Evolutionary conservation across 108 stramenopile species (phyloP), one percentile per base, ranked within the genome.

Genomic region (Mayamaea pseudoterrestris): DNA sequence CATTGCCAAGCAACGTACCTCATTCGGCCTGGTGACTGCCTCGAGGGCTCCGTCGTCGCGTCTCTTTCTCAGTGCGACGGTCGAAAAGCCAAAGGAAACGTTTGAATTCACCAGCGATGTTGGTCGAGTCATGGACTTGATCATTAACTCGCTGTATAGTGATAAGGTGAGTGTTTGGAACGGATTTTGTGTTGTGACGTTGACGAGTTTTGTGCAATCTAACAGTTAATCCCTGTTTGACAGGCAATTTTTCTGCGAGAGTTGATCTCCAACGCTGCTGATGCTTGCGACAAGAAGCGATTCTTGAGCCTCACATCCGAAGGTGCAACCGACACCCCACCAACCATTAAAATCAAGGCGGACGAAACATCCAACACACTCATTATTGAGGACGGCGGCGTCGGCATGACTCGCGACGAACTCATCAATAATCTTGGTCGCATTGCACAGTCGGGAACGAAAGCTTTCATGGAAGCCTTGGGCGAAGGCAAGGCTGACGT

Each of bases 241-340:
- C n/a, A n/a, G n/a, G n/a, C 64, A 57, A 72, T 72, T 45, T 90
- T 85, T 60, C 55, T 86, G 7, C 73, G 86, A n/a, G 92, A 93
- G 70, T 58, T 93, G 6, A 69, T 87, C n/a, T 87, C 84, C 35
- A 93, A 93, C 59, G 87, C 92, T 21, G 87, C 92, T 57, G 92
- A 93, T 68, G 91, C 91, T n/a, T 92, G 95, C 40, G 98, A 99
- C 76, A 99, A 99, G 84, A 90, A 96, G 40, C 86, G 98, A 11
- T 99, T 97, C 76, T 71, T 99, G 16, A 74, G 72, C 21, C 43
- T 93, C 39, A 81, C 80, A 13, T 47, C 53, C 7, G 60, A 57
- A 12, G 46, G 47, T 25, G 61, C 63, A 16, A 46, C 61, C 6
- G 39, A 43, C 18, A 25, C 30, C 3, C 47, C 46, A 37, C 83